A percentile compares a stretch with the other conserved stretches of the same genome.
Conservation (phyloP, 2,329 filamentous ascomycete species). For the Alternaria panax region DNA sequence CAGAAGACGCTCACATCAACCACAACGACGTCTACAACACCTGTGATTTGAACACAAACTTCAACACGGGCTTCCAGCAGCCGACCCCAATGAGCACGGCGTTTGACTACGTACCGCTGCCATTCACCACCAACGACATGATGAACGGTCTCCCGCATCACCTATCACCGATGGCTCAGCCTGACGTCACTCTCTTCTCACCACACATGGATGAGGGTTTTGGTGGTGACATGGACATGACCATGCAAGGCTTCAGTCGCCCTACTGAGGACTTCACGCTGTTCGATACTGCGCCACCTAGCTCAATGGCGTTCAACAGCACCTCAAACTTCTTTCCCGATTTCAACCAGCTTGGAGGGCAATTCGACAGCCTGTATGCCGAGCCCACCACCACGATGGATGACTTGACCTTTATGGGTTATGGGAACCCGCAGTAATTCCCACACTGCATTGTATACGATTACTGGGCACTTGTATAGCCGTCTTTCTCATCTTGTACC, state of each 20-base stretch:
- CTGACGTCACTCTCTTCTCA: slow-evolving; percentile 73
- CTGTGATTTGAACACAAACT: slow-evolving; percentile 67
- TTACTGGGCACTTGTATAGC: slow-evolving; percentile 29
- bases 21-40: slow-evolving; percentile 66
- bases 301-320: slow-evolving; percentile 33
- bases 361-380: slow-evolving; percentile 43
- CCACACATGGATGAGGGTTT: slow-evolving; percentile 71
- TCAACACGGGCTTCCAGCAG: slow-evolving; percentile 66
- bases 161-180: slow-evolving; percentile 73
- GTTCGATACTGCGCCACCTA: slow-evolving; percentile 51
- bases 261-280: slow-evolving; percentile 68
- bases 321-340: slow-evolving; percentile 50
- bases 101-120: slow-evolving; percentile 53
- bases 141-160: slow-evolving; percentile 59
- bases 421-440: slow-evolving; percentile 32
- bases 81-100: slow-evolving; percentile 56
- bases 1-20: slow-evolving; percentile 60
- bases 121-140: slow-evolving; percentile 35
- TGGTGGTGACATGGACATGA: slow-evolving; percentile 52
- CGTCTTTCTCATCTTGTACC: slow-evolving; percentile 24
- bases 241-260: slow-evolving; percentile 40
- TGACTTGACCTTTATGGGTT: slow-evolving; percentile 37
- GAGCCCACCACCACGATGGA: slow-evolving; percentile 42
- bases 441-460: slow-evolving; percentile 24
- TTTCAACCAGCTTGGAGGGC: slow-evolving; percentile 51